Percentiles rank a stretch among this genome's conserved stretches.
Evolutionary conservation across 176 grass and related monocot genomes (phyloP).

Genomic region (Rhynchospora breviuscula): DNA sequence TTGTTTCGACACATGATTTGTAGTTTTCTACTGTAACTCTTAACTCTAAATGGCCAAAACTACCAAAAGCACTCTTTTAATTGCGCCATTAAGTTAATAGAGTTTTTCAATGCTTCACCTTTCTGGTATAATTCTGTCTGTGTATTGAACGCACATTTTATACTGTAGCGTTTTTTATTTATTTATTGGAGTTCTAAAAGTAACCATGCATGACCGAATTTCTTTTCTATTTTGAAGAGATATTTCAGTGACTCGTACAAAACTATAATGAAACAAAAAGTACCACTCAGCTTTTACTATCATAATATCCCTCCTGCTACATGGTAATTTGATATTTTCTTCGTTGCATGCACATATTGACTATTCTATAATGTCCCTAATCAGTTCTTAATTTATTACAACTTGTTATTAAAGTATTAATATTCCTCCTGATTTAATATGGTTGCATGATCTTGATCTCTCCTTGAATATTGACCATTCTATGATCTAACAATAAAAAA

Average conservation of each 20-base stretch:
- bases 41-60: neutral
- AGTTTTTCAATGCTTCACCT: neutral
- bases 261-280: neutral
- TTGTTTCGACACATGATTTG: neutral
- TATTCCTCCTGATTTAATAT: neutral
- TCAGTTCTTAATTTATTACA: neutral
- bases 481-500: neutral
- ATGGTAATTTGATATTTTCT: no score
- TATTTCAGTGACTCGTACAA: neutral
- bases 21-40: neutral
- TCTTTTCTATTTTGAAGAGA: neutral
- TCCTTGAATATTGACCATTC: conserved; percentile 6
- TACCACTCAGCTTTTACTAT: neutral
- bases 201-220: neutral
- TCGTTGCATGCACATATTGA: no score
- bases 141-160: neutral
- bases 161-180: neutral
- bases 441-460: neutral
- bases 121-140: neutral
- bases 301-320: no score
- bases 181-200: neutral
- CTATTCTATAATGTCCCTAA: no score
- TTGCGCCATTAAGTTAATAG: neutral
- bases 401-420: neutral
- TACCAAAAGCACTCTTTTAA: neutral